Conservation (phyloP, 2,329 filamentous ascomycete species). For the Aspergillus terreus region DNA sequence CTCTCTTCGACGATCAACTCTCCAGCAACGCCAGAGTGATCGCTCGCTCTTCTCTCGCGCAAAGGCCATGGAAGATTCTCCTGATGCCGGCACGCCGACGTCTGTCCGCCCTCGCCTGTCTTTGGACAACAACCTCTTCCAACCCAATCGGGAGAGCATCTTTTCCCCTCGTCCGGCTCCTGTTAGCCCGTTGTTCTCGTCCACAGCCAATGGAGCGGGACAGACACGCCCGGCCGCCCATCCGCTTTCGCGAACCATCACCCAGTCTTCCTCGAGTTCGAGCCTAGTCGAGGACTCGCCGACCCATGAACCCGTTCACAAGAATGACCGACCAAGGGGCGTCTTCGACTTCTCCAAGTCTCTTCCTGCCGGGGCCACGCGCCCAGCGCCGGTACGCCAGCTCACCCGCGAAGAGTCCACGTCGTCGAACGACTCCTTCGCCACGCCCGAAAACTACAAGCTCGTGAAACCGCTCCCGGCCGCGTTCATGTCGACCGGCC, state of each 20-base stretch:
- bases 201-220: constrained; percentile 26
- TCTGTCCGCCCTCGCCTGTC: constrained; percentile 69
- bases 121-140: constrained; percentile 68
- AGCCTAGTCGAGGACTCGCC: constrained; percentile 71
- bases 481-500: constrained; percentile 88
- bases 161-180: constrained; percentile 61
- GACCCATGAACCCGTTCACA: constrained; percentile 57
- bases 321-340: constrained; percentile 51
- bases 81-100: constrained; percentile 53
- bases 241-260: constrained; percentile 80
- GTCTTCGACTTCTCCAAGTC: constrained; percentile 68
- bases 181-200: constrained; percentile 42
- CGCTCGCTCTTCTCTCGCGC: constrained; percentile 53
- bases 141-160: constrained; percentile 60
- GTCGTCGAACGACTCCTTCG: constrained; percentile 55
- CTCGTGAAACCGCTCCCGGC: constrained; percentile 71
- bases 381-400: constrained; percentile 44
- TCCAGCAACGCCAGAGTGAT: constrained; percentile 76
- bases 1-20: constrained; percentile 78
- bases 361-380: constrained; percentile 62
- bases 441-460: constrained; percentile 75
- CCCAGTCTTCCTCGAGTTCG: constrained; percentile 79
- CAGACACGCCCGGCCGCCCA: constrained; percentile 56
- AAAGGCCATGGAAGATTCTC: constrained; percentile 28
- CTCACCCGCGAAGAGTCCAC: constrained; percentile 48